Evolutionary conservation across 352 stramenopile species (phyloP).

Genomic region (Phytophthora sp.): DNA sequence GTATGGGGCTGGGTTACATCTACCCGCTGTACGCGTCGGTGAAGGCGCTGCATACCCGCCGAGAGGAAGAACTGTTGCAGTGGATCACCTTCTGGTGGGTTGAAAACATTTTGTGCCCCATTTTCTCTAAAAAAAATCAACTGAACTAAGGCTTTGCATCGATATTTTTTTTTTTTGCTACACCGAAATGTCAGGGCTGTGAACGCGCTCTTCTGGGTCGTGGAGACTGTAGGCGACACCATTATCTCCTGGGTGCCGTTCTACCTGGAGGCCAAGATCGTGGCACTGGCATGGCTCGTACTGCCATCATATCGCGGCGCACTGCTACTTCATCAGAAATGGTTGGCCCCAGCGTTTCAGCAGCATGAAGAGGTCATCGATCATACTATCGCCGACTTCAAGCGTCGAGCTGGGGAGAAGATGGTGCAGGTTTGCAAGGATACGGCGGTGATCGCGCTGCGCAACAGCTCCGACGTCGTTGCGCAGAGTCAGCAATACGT

Average conservation of each 20-base stretch:
- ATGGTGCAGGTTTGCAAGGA: constrained; percentile 74
- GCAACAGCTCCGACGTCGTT: constrained; percentile 64
- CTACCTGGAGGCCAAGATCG: constrained; percentile 79
- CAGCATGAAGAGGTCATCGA: constrained; percentile 74
- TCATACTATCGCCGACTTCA: constrained; percentile 55
- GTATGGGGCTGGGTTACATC: constrained; percentile 59
- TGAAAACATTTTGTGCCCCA: neutral
- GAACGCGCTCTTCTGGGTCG: constrained; percentile 63
- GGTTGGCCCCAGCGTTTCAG: constrained; percentile 69
- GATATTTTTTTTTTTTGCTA: constrained; percentile 12
- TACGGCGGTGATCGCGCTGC: constrained; percentile 61
- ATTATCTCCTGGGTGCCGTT: constrained; percentile 69
- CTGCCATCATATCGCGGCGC: constrained; percentile 62
- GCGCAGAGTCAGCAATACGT: constrained; percentile 72
- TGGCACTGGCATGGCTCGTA: constrained; percentile 72
- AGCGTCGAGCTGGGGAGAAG: constrained; percentile 68
- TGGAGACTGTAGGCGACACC: constrained; percentile 68
- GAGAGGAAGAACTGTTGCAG: constrained; percentile 62
- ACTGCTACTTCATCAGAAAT: constrained; percentile 57
- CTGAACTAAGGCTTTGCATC: constrained; percentile 6
- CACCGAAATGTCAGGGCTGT: constrained; percentile 41
- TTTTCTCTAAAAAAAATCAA: too few species aligned
- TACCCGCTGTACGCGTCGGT: constrained; percentile 74
- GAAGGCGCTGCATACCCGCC: constrained; percentile 43
- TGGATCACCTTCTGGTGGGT: constrained; percentile 72